A percentile compares a stretch with the other conserved stretches of the same genome.
These are phyloP conservation scores for Globisporangium polare DNA, from an alignment of 352 stramenopile species.

Conservation along the genomic window DNA sequence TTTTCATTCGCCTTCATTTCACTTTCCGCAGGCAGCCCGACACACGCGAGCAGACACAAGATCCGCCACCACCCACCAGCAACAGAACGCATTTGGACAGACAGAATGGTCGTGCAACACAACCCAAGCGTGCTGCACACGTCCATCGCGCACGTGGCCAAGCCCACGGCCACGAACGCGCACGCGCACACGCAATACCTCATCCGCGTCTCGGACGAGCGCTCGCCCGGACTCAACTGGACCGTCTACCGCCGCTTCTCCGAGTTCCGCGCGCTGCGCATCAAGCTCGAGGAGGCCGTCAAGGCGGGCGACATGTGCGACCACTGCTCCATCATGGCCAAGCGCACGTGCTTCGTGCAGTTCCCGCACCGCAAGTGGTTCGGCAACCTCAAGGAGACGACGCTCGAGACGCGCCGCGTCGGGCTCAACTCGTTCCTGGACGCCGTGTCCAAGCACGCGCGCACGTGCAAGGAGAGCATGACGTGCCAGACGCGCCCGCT, in stretches of 20 bases:
- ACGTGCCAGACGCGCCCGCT: conserved; percentile 68
- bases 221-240: conserved; percentile 64
- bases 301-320: conserved; percentile 69
- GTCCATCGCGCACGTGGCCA: conserved; percentile 75
- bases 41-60: not conserved
- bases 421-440: conserved; percentile 78
- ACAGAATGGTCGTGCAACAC: conserved; percentile 21
- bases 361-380: conserved; percentile 78
- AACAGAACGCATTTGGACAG: not conserved
- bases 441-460: conserved; percentile 68
- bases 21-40: conserved; percentile 1
- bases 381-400: conserved; percentile 64
- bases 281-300: conserved; percentile 56
- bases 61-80: not conserved
- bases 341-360: conserved; percentile 77
- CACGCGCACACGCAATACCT: conserved; percentile 83
- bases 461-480: conserved; percentile 64
- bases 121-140: conserved; percentile 63
- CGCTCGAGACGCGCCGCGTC: conserved; percentile 67
- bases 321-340: conserved; percentile 75
- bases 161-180: conserved; percentile 44
- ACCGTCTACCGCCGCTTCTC: conserved; percentile 83
- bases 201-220: conserved; percentile 81
- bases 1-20: conserved; percentile 8
- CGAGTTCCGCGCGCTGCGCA: conserved; percentile 75